Base-by-base conservation (phyloP, 2,329 filamentous ascomycete genomes). In the Diplocarpon mali region DNA sequence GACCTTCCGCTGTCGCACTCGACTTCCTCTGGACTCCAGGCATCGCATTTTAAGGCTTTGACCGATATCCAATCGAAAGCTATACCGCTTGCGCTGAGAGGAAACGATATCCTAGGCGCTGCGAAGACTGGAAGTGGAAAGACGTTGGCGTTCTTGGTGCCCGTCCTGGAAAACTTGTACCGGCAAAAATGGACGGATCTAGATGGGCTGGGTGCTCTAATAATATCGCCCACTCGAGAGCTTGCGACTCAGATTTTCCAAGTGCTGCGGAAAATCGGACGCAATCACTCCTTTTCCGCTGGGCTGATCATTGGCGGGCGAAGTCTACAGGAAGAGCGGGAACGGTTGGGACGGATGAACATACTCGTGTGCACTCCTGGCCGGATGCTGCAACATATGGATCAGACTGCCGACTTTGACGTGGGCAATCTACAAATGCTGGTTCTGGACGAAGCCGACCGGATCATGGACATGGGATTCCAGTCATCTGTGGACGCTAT, bases 391-490 rank as follows among this genome's bases (percentile, higher is more conserved):
- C 92, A 98, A 65, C 92, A 98, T 64, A 71, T 98, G 58, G 90
- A 94, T 59, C 89, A 95, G 68, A 96, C 90, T 0, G 85, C 87
- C 0, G 80, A 83, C 14, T 84, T 98, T 60, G 87, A 90, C 53
- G 84, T 90, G 51, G 83, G 92, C 62, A 92, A 94, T 61, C 64
- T 98, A 52, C 86, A 94, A 66, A 85, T 98, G 62, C 69, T 98
- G 40, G 89, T 98, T 0, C 70, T 98, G 45, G 92, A 98, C 58
- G 92, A 98, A 64, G 92, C 92, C 2, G 92, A 98, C 64, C 78
- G 92, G 32, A 95, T 95, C 59, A 80, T 98, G 74, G 92, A 98
- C 60, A 92, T 96, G 87, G 92, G 92, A 5, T 98, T 98, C 63
- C 83, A 94, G 64, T 71, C 73, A 5, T 86, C 86, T 1, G 81